phyloP scores from a whole-genome alignment of 176 grass and related monocot species.

The Musa beccarii region DNA sequence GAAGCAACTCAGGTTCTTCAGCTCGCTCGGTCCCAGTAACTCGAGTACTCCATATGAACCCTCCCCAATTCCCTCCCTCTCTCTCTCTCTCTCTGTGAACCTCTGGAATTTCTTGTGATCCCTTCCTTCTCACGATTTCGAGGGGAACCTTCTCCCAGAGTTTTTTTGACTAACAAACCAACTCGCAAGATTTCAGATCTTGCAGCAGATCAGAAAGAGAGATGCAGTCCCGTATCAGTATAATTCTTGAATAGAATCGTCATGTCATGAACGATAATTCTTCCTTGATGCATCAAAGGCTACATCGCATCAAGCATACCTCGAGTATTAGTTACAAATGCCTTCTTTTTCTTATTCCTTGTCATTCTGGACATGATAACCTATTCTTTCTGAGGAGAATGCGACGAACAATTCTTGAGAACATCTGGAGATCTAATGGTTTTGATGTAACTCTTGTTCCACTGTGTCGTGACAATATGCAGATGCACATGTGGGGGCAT shows the following conservation, averaged over 20 bases:
- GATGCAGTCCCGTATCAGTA: background rate
- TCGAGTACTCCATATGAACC: background rate
- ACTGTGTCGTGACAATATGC: constrained; percentile 8
- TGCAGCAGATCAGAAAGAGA: constrained; percentile 2
- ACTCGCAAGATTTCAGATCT: constrained; percentile 3
- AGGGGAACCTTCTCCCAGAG: background rate
- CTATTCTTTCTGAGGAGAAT: too few relatives aligned
- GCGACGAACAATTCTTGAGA: too few relatives aligned
- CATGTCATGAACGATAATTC: constrained; percentile 5
- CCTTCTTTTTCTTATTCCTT: too few relatives aligned
- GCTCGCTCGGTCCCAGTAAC: background rate
- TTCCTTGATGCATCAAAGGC: background rate
- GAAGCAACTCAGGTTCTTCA: constrained; percentile 1
- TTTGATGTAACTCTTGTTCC: background rate
- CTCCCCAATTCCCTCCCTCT: background rate
- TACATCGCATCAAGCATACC: too few relatives aligned
- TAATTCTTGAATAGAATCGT: constrained; percentile 3
- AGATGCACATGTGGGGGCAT: constrained; percentile 99
- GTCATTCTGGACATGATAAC: too few relatives aligned
- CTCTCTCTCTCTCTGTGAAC: background rate
- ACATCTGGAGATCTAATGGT: background rate
- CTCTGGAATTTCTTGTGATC: too few relatives aligned
- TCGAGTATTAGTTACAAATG: too few relatives aligned
- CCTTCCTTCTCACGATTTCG: too few relatives aligned
- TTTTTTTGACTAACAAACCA: constrained; percentile 1